A percentile compares a stretch with the other conserved stretches of the same genome.
Evolutionary conservation across 1,284 basidiomycete species (phyloP).

Genomic region (Cutaneotrichosporon mucoides): DNA sequence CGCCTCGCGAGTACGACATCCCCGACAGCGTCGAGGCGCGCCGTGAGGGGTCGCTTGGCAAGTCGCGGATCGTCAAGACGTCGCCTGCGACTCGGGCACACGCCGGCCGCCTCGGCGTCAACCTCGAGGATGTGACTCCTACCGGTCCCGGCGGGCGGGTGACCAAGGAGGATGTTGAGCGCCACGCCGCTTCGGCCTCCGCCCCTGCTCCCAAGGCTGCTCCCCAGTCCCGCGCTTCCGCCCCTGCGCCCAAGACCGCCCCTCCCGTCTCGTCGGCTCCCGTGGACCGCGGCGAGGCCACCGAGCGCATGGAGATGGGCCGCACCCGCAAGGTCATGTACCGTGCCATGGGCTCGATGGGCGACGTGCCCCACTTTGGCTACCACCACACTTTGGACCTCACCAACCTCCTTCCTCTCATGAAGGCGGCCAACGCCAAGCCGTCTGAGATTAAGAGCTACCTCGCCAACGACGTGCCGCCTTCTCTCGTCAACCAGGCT

Average conservation of each 20-base stretch:
- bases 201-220: too few relatives aligned
- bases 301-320: constrained; percentile 61
- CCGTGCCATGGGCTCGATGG: constrained; percentile 70
- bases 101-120: constrained; percentile 32
- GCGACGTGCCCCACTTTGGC: constrained; percentile 70
- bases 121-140: constrained; percentile 56
- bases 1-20: constrained; percentile 1
- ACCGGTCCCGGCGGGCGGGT: constrained; percentile 57
- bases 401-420: constrained; percentile 65
- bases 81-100: constrained; percentile 39
- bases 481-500: constrained; percentile 49
- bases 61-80: constrained; percentile 27
- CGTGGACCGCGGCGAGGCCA: constrained; percentile 58
- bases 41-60: constrained; percentile 1
- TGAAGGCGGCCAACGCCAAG: constrained; percentile 63
- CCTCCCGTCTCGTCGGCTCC: constrained; percentile 2
- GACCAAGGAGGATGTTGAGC: constrained; percentile 61
- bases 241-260: constrained; percentile 6
- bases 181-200: constrained; percentile 3
- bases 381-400: constrained; percentile 79
- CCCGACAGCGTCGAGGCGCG: constrained; percentile 18
- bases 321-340: constrained; percentile 79
- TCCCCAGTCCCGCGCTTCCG: background rate
- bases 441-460: constrained; percentile 52
- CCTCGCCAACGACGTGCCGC: constrained; percentile 54